Percentiles rank a stretch among this genome's conserved stretches.
phyloP scores from a whole-genome alignment of 2,329 filamentous ascomycete species.

The Ophiostoma quercus region DNA sequence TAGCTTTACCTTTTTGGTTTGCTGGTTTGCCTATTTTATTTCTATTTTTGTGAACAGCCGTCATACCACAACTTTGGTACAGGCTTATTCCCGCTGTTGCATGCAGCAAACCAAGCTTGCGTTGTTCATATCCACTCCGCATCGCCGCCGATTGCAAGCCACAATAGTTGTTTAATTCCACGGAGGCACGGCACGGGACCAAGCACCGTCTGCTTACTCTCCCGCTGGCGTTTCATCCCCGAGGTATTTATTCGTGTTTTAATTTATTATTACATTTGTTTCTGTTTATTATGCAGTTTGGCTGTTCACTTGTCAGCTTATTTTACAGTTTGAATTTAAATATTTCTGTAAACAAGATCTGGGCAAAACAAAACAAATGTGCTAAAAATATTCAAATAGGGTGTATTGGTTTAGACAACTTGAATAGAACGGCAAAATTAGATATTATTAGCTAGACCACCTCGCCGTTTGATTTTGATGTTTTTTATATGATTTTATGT shows the following conservation, averaged over 20 bases:
- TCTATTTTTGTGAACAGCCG: background rate
- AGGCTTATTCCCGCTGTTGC: background rate
- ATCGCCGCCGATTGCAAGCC: background rate
- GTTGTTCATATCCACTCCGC: conserved; percentile 1
- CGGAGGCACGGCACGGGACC: background rate
- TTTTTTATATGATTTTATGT: background rate
- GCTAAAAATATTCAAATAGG: background rate
- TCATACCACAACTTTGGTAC: background rate
- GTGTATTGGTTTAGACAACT: background rate
- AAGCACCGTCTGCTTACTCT: background rate
- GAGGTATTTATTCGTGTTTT: background rate
- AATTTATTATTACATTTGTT: background rate
- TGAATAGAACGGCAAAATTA: background rate
- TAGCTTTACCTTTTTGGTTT: background rate
- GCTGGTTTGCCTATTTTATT: background rate
- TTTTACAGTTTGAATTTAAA: background rate
- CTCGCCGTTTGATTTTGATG: background rate
- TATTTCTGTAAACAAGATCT: no score
- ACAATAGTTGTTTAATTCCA: background rate
- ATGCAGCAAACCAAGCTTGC: background rate
- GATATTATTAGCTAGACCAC: background rate
- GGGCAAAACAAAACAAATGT: background rate
- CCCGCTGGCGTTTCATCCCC: background rate
- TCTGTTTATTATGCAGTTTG: background rate
- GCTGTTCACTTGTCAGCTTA: background rate